These are phyloP conservation scores for Allantophomopsis cytisporea DNA, from an alignment of 2,329 filamentous ascomycete genomes.

Conservation along the genomic window DNA sequence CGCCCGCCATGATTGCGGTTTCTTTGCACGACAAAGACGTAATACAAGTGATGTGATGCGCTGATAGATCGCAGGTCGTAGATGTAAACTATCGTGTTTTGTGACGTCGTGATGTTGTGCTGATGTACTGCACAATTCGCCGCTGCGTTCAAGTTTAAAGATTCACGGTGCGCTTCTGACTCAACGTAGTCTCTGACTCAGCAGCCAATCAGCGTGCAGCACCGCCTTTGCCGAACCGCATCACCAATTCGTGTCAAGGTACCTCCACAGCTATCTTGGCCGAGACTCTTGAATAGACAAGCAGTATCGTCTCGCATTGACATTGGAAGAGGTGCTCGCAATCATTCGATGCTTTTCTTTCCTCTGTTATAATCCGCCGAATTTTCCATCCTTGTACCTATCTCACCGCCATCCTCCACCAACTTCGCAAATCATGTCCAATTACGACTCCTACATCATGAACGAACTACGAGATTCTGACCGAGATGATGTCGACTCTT, in stretches of 20 bases:
- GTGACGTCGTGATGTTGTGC: background rate
- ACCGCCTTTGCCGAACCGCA: no score
- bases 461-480: constrained; percentile 16
- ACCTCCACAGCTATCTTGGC: no score
- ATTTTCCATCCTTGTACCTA: no score
- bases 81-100: constrained; percentile 2
- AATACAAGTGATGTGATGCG: background rate
- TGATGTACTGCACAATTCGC: background rate
- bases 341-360: no score
- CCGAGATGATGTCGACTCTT: constrained; percentile 46
- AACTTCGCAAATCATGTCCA: no score
- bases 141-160: background rate
- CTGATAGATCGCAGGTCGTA: background rate
- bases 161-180: constrained; percentile 4
- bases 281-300: no score
- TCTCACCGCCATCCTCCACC: no score
- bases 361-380: no score
- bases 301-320: no score
- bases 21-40: constrained; percentile 1
- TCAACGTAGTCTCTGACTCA: constrained; percentile 1
- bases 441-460: no score
- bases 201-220: constrained; percentile 1
- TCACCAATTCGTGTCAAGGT: no score
- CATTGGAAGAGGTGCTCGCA: no score
- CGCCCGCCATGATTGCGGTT: constrained; percentile 37